These are phyloP conservation scores for Fusarium hostae DNA, from an alignment of 2,329 filamentous ascomycete species.

Conservation along the genomic window DNA sequence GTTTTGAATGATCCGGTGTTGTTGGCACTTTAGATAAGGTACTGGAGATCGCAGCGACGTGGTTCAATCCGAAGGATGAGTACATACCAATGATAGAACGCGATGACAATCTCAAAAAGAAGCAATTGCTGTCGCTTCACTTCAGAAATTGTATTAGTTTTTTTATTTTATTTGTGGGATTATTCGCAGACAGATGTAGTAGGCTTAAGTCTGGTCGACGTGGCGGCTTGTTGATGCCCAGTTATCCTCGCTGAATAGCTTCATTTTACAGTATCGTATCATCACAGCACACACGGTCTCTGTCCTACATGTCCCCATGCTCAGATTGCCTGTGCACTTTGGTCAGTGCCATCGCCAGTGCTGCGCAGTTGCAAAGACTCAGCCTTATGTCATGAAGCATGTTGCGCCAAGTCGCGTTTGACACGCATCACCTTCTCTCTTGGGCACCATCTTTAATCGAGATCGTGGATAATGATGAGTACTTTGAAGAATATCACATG, in stretches of 20 bases:
- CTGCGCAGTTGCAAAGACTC: fast-evolving
- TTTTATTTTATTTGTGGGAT: neutral
- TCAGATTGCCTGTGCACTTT: fast-evolving
- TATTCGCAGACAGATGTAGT: fast-evolving
- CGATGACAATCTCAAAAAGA: neutral
- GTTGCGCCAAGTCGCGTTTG: neutral
- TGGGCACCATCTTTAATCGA: no score
- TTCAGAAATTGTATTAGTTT: no score
- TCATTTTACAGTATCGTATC: neutral
- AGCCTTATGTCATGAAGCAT: fast-evolving
- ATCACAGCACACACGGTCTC: fast-evolving
- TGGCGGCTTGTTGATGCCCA: fast-evolving
- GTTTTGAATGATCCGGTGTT: neutral
- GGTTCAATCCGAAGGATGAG: neutral
- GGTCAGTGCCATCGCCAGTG: fast-evolving
- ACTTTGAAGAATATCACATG: no score
- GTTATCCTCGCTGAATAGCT: neutral
- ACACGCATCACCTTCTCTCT: no score
- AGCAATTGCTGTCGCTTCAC: fast-evolving
- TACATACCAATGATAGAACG: fast-evolving
- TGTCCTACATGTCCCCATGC: fast-evolving
- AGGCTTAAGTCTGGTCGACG: fast-evolving
- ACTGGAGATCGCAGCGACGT: fast-evolving
- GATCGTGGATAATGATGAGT: no score
- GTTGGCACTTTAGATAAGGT: neutral